A percentile compares a stretch with the other conserved stretches of the same genome.
Conservation (phyloP, 208 protist species). For the Crithidia fasciculata region DNA sequence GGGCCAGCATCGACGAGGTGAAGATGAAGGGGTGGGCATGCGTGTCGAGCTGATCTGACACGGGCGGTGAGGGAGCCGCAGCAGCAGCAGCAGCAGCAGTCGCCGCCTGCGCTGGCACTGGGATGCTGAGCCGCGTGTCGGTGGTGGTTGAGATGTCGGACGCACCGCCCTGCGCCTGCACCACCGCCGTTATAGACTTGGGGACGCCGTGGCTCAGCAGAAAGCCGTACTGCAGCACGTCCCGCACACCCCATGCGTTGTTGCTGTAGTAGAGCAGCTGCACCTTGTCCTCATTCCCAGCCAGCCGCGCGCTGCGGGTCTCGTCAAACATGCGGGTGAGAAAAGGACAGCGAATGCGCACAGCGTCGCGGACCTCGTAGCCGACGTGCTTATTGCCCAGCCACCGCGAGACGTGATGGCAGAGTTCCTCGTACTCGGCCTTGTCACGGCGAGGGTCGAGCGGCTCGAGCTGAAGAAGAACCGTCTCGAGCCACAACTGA, state of each 20-base stretch:
- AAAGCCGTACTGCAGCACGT: slow-evolving; percentile 71
- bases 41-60: slow-evolving; percentile 16
- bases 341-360: slow-evolving; percentile 50
- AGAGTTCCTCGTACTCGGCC: slow-evolving; percentile 52
- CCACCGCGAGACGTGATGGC: slow-evolving; percentile 44
- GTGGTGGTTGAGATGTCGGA: slow-evolving; percentile 8
- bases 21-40: slow-evolving; percentile 56
- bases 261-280: slow-evolving; percentile 84
- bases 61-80: not conserved
- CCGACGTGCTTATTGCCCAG: slow-evolving; percentile 48
- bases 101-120: not conserved
- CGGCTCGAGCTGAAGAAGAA: slow-evolving; percentile 48
- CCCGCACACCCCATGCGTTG: slow-evolving; percentile 53
- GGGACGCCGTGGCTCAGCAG: slow-evolving; percentile 32
- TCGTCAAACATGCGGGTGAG: slow-evolving; percentile 38
- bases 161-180: slow-evolving; percentile 12
- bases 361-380: slow-evolving; percentile 47
- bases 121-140: slow-evolving; percentile 20
- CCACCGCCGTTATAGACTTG: slow-evolving; percentile 7
- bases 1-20: slow-evolving; percentile 56
- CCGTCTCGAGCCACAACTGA: slow-evolving; percentile 73
- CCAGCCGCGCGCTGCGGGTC: slow-evolving; percentile 19
- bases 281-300: slow-evolving; percentile 40
- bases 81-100: not conserved
- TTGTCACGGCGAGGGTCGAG: slow-evolving; percentile 46